Conservation (phyloP, 768 basidiomycete species). For the Pisolithus albus region DNA sequence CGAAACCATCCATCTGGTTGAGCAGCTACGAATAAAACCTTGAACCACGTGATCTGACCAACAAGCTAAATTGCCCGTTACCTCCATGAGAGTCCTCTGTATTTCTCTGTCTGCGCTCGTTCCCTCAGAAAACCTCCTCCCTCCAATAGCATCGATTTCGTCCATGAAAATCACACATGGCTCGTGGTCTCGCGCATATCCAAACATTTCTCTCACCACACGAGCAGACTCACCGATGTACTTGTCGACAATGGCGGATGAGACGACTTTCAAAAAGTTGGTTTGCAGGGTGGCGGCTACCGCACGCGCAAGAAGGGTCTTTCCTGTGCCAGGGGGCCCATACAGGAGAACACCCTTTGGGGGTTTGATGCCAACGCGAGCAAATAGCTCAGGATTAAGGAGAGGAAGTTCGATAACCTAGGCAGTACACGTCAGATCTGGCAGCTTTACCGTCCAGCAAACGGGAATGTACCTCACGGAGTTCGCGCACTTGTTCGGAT, state of each 20-base stretch:
- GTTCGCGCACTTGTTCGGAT: conserved; percentile 91
- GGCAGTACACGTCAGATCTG: background rate
- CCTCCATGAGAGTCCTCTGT: conserved; percentile 97
- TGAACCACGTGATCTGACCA: background rate
- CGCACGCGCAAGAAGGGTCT: conserved; percentile 90
- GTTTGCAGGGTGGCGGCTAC: conserved; percentile 94
- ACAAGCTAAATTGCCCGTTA: conserved; percentile 20
- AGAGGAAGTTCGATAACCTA: conserved; percentile 95
- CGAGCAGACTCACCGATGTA: conserved; percentile 98
- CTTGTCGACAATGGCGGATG: conserved; percentile 95
- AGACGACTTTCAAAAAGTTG: conserved; percentile 98
- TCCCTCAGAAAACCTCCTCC: conserved; percentile 85
- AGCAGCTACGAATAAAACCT: conserved; percentile 53
- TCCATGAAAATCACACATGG: conserved; percentile 99
- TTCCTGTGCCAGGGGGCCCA: conserved; percentile 95
- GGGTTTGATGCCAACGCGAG: conserved; percentile 92
- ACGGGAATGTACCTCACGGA: conserved; percentile 68
- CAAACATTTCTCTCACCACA: conserved; percentile 97
- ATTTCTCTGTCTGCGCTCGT: conserved; percentile 98
- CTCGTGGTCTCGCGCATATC: conserved; percentile 94
- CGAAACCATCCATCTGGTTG: conserved; percentile 99
- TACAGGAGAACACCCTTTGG: conserved; percentile 96
- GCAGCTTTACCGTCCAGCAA: background rate
- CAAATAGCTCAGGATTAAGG: conserved; percentile 89
- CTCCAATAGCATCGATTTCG: conserved; percentile 97